phyloP scores from a whole-genome alignment of 2,329 filamentous ascomycete genomes.

The Coniochaeta sp. region DNA sequence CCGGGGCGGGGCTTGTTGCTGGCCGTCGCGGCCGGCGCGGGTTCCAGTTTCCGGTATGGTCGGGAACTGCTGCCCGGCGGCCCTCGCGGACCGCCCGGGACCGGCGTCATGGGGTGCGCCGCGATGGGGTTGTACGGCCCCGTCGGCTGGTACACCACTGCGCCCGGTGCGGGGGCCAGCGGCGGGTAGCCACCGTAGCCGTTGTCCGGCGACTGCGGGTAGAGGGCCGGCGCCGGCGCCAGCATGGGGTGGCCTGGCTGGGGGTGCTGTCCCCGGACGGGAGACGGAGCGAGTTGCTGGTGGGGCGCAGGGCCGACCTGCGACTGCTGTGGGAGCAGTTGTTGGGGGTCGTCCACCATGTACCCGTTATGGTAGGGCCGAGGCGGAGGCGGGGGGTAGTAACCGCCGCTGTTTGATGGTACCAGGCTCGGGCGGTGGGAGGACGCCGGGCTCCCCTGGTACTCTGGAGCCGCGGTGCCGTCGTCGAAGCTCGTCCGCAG shows the following conservation, averaged over 20 bases:
- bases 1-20: not conserved
- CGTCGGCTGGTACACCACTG: not conserved
- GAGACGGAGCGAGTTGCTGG: constrained; percentile 3
- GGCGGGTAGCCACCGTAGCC: not conserved
- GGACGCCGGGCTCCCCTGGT: constrained; percentile 10
- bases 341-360: constrained; percentile 20
- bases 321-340: constrained; percentile 16
- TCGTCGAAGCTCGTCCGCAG: constrained; percentile 22
- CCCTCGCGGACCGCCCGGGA: not conserved
- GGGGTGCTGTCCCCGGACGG: constrained; percentile 5
- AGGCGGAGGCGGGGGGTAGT: constrained; percentile 24
- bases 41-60: constrained; percentile 49
- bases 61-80: constrained; percentile 17
- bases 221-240: constrained; percentile 5
- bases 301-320: constrained; percentile 1
- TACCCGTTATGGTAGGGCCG: constrained; percentile 28
- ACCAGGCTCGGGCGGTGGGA: constrained; percentile 16
- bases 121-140: constrained; percentile 8
- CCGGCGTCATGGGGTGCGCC: constrained; percentile 3
- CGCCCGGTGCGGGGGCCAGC: not conserved
- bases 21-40: constrained; percentile 45
- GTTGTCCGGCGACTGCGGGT: constrained; percentile 7
- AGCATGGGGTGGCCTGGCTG: constrained; percentile 6
- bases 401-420: constrained; percentile 25
- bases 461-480: constrained; percentile 15